Evolutionary conservation across 257 asterid genomes (phyloP).

Genomic region (Perilla frutescens): DNA sequence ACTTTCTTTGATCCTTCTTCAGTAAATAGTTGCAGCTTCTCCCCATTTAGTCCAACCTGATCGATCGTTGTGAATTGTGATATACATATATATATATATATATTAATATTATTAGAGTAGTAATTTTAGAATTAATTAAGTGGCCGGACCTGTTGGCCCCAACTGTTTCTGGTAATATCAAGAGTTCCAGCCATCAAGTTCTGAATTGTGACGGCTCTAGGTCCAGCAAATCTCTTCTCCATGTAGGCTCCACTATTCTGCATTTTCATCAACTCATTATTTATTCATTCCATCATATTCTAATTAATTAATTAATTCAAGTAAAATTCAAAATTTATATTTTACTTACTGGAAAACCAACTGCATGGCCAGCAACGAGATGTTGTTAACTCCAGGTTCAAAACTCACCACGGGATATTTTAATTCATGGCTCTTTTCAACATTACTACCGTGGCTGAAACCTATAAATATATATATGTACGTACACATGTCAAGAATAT

Average conservation of each 20-base stretch:
- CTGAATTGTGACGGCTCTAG: conserved; percentile 57
- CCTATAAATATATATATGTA: conserved; percentile 42
- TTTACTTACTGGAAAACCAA: conserved; percentile 79
- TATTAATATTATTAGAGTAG: too few relatives aligned
- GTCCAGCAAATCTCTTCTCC: conserved; percentile 97
- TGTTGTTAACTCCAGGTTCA: conserved; percentile 62
- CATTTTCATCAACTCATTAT: background rate
- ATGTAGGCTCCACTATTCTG: conserved; percentile 97
- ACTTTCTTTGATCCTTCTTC: conserved; percentile 69
- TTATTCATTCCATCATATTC: too few relatives aligned
- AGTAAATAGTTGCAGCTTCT: conserved; percentile 56
- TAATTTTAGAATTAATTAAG: too few relatives aligned
- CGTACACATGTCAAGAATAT: too few relatives aligned
- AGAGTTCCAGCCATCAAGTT: conserved; percentile 93
- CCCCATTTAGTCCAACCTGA: conserved; percentile 80
- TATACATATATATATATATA: too few relatives aligned
- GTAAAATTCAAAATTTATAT: background rate
- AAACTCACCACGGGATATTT: conserved; percentile 46
- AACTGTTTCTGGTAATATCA: conserved; percentile 65
- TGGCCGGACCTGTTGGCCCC: conserved; percentile 68
- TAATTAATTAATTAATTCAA: too few relatives aligned
- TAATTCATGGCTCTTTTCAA: conserved; percentile 76
- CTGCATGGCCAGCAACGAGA: conserved; percentile 67
- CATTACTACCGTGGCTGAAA: conserved; percentile 76
- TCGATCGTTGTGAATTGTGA: too few relatives aligned